These are phyloP conservation scores for Geotrichum macrosporum DNA, from an alignment of 1,139 yeast genomes.

Conservation along the genomic window DNA sequence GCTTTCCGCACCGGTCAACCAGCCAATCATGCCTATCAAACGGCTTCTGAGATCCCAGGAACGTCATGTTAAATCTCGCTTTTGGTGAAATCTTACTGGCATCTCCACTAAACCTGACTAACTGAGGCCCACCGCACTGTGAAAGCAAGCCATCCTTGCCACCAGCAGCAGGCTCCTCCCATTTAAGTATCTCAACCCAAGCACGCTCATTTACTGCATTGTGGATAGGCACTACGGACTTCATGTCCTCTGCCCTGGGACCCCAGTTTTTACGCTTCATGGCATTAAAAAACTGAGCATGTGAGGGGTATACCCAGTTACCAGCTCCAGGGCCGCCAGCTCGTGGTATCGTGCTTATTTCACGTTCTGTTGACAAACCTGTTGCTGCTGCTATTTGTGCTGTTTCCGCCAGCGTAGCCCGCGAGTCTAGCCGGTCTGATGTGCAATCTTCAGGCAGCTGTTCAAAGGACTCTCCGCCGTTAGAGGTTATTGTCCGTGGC, in stretches of 20 bases:
- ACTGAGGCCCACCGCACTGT: slow-evolving; percentile 75
- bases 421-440: slow-evolving; percentile 34
- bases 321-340: slow-evolving; percentile 47
- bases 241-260: slow-evolving; percentile 79
- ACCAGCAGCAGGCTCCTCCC: slow-evolving; percentile 59
- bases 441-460: slow-evolving; percentile 27
- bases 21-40: slow-evolving; percentile 97
- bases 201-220: slow-evolving; percentile 91
- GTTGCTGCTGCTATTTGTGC: slow-evolving; percentile 41
- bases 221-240: slow-evolving; percentile 87
- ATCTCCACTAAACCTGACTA: slow-evolving; percentile 87
- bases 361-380: slow-evolving; percentile 50
- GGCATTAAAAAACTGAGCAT: slow-evolving; percentile 90
- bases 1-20: slow-evolving; percentile 73
- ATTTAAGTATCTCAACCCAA: slow-evolving; percentile 75
- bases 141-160: slow-evolving; percentile 45
- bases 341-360: slow-evolving; percentile 79
- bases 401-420: slow-evolving; percentile 25
- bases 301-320: slow-evolving; percentile 95
- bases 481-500: slow-evolving; percentile 15
- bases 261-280: slow-evolving; percentile 89
- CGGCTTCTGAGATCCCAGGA: slow-evolving; percentile 64
- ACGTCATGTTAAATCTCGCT: slow-evolving; percentile 67
- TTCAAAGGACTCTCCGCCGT: slow-evolving; percentile 23
- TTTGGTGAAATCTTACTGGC: slow-evolving; percentile 80